phyloP scores from a whole-genome alignment of 1,284 basidiomycete genomes.

The Ustilago crameri region DNA sequence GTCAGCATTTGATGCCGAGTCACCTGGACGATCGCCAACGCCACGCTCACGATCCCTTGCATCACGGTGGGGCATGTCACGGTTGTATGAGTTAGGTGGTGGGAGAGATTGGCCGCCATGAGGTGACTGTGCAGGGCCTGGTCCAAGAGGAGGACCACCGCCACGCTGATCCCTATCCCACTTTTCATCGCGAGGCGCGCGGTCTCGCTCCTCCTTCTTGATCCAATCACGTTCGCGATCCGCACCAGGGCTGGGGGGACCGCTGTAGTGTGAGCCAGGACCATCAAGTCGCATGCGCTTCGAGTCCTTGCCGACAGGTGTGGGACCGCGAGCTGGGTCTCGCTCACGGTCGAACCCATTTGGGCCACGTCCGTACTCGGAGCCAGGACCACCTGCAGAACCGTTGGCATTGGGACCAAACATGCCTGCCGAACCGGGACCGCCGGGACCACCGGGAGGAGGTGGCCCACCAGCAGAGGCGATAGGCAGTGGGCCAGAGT shows the following conservation, averaged over 20 bases:
- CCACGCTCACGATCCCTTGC: constrained; percentile 35
- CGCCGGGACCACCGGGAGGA: constrained; percentile 69
- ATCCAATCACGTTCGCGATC: constrained; percentile 65
- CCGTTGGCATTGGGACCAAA: constrained; percentile 50
- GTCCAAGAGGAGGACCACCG: constrained; percentile 34
- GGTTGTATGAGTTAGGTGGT: constrained; percentile 44
- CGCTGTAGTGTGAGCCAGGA: constrained; percentile 44
- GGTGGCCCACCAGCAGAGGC: constrained; percentile 69
- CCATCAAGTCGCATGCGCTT: constrained; percentile 53
- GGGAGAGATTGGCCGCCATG: constrained; percentile 52
- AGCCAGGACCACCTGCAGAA: constrained; percentile 32
- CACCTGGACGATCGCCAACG: constrained; percentile 21
- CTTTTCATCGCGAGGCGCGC: constrained; percentile 53
- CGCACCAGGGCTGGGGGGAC: constrained; percentile 50
- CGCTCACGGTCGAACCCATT: constrained; percentile 65
- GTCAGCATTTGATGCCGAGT: constrained; percentile 25
- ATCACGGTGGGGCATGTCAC: constrained; percentile 41
- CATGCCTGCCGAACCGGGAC: constrained; percentile 63
- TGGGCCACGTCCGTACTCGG: constrained; percentile 42
- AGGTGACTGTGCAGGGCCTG: constrained; percentile 47
- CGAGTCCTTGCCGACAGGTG: constrained; percentile 65
- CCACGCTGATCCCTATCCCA: constrained; percentile 63
- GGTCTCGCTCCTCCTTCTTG: constrained; percentile 60
- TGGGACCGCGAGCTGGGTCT: constrained; percentile 55
- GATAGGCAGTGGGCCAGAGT: constrained; percentile 63